Evolutionary conservation across 1,139 yeast genomes (phyloP).

Genomic region (Protomyces macrosporus): DNA sequence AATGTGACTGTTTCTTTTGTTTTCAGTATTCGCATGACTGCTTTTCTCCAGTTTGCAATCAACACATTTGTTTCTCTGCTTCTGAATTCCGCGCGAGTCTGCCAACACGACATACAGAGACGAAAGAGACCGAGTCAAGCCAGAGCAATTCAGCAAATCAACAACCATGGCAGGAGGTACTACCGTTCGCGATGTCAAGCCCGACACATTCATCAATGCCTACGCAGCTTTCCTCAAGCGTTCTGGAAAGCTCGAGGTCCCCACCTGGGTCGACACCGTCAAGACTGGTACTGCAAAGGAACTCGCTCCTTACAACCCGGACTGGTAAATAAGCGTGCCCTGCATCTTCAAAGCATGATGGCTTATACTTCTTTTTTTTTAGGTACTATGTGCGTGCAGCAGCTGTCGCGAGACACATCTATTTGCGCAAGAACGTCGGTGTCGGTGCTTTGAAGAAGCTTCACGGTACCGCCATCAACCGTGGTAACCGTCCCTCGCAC

Average conservation of each 20-base stretch:
- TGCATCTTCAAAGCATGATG: constrained; percentile 12
- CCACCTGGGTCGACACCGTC: constrained; percentile 99
- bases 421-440: constrained; percentile 99
- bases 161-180: constrained; percentile 21
- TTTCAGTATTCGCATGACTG: not conserved
- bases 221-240: constrained; percentile 99
- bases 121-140: not conserved
- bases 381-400: constrained; percentile 69
- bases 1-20: no score
- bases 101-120: not conserved
- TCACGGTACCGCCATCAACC: constrained; percentile 99
- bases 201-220: constrained; percentile 74
- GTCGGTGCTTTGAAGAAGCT: constrained; percentile 98
- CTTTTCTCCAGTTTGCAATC: not conserved
- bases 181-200: constrained; percentile 17
- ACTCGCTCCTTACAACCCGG: constrained; percentile 99
- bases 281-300: constrained; percentile 99
- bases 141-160: constrained; percentile 4
- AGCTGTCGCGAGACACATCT: constrained; percentile 99
- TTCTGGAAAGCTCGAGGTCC: constrained; percentile 84
- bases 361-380: not conserved
- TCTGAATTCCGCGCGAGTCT: not conserved
- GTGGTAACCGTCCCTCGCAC: constrained; percentile 98
- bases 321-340: constrained; percentile 38
- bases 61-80: not conserved